Evolutionary conservation across 176 grass and related monocot species (phyloP).

Genomic region (Oryza brachyantha): DNA sequence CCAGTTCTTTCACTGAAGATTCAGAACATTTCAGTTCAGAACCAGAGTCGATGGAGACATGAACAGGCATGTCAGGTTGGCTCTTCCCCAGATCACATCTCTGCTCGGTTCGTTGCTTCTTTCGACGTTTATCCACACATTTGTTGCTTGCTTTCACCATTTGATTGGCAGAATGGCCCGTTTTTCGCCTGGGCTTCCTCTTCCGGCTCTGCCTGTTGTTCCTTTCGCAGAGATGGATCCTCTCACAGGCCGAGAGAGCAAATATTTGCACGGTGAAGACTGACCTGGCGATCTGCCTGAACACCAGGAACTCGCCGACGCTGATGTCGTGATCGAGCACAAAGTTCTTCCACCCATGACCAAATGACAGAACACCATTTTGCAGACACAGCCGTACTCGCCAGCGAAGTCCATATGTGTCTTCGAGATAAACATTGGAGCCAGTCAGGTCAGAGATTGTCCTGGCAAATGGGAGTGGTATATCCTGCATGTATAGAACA

Average conservation of each 20-base stretch:
- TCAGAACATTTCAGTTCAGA: slow-evolving; percentile 14
- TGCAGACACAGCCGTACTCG: slow-evolving; percentile 30
- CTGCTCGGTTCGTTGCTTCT: slow-evolving; percentile 12
- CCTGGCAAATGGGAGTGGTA: slow-evolving; percentile 52
- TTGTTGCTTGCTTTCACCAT: background rate
- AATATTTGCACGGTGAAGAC: slow-evolving; percentile 68
- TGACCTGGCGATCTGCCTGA: slow-evolving; percentile 47
- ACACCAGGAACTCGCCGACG: slow-evolving; percentile 60
- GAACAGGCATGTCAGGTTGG: background rate
- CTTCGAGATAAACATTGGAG: slow-evolving; percentile 46
- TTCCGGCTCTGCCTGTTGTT: slow-evolving; percentile 49
- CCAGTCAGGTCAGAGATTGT: slow-evolving; percentile 32
- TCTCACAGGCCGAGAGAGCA: slow-evolving; percentile 41
- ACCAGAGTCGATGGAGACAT: background rate
- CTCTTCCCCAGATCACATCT: background rate
- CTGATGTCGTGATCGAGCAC: slow-evolving; percentile 54
- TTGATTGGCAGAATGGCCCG: background rate
- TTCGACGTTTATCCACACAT: background rate
- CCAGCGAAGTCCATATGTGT: slow-evolving; percentile 52
- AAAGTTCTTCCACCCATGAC: slow-evolving; percentile 61
- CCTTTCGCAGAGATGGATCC: slow-evolving; percentile 43
- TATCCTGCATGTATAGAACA: slow-evolving; percentile 36
- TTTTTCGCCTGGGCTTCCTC: slow-evolving; percentile 28
- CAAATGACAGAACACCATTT: slow-evolving; percentile 35
- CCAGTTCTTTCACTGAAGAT: background rate